Evolutionary conservation across 1,284 basidiomycete species (phyloP).

Genomic region (Irpex sp.): DNA sequence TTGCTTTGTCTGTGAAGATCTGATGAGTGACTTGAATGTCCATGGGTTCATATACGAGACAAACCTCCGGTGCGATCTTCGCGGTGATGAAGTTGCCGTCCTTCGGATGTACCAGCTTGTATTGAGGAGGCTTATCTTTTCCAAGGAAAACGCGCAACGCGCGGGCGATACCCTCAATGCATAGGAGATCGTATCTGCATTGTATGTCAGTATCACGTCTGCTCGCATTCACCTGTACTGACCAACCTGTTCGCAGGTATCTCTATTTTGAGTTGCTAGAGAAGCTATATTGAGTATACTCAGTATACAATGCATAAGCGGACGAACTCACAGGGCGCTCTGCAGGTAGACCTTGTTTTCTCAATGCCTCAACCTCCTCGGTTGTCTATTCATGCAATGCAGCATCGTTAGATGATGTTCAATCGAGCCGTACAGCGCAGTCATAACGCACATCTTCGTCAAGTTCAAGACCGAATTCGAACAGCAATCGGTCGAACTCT

Average conservation of each 20-base stretch:
- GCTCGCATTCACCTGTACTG: not conserved
- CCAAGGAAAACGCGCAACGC: constrained; percentile 86
- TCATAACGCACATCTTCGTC: constrained; percentile 86
- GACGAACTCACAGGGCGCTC: constrained; percentile 67
- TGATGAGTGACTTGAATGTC: too few relatives aligned
- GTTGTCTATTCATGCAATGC: constrained; percentile 63
- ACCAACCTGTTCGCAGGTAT: constrained; percentile 88
- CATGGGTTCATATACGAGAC: constrained; percentile 15
- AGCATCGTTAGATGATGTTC: constrained; percentile 1
- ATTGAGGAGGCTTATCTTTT: constrained; percentile 66
- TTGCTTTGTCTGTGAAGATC: constrained; percentile 57
- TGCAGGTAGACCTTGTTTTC: constrained; percentile 78
- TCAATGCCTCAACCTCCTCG: constrained; percentile 78
- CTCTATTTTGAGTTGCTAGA: constrained; percentile 95
- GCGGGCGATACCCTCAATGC: constrained; percentile 93
- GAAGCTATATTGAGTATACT: not conserved
- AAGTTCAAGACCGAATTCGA: constrained; percentile 96
- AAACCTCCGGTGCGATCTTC: constrained; percentile 67
- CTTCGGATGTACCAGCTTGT: constrained; percentile 66
- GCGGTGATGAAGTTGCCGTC: constrained; percentile 65
- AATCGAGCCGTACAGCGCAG: not conserved
- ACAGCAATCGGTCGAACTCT: constrained; percentile 94
- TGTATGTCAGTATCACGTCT: not conserved
- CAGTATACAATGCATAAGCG: not conserved
- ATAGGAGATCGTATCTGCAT: constrained; percentile 92